Evolutionary conservation across 345 rosid genomes (phyloP).

Genomic region (Luvunga scandens): DNA sequence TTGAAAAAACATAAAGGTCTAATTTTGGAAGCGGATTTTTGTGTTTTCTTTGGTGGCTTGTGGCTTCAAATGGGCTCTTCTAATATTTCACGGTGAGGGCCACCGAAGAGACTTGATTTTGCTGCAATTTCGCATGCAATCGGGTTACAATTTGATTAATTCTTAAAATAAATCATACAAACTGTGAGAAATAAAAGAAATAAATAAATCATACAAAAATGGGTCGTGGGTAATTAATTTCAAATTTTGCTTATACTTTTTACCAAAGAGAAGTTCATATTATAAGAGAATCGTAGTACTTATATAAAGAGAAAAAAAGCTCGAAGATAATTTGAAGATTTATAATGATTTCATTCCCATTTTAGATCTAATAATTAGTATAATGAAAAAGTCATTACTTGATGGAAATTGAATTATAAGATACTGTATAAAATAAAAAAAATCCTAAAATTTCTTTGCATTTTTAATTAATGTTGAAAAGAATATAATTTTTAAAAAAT

Average conservation of each 20-base stretch:
- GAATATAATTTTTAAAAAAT: too few relatives aligned
- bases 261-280: too few relatives aligned
- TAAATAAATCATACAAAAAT: too few relatives aligned
- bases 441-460: not conserved
- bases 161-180: too few relatives aligned
- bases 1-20: not conserved
- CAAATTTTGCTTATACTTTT: too few relatives aligned
- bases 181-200: too few relatives aligned
- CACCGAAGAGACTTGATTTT: not conserved
- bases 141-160: too few relatives aligned
- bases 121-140: not conserved
- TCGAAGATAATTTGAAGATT: not conserved
- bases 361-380: not conserved
- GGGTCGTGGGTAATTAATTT: accelerated
- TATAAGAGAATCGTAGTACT: too few relatives aligned
- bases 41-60: not conserved
- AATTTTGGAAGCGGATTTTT: not conserved
- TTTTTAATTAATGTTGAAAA: not conserved
- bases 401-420: too few relatives aligned
- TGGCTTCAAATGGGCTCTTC: not conserved
- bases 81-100: not conserved
- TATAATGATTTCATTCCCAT: not conserved
- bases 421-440: not conserved
- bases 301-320: too few relatives aligned
- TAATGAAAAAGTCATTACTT: too few relatives aligned